A percentile compares a stretch with the other conserved stretches of the same genome.
Evolutionary conservation across 2,329 filamentous ascomycete genomes (phyloP).

Genomic region (Calonectria hongkongensis): DNA sequence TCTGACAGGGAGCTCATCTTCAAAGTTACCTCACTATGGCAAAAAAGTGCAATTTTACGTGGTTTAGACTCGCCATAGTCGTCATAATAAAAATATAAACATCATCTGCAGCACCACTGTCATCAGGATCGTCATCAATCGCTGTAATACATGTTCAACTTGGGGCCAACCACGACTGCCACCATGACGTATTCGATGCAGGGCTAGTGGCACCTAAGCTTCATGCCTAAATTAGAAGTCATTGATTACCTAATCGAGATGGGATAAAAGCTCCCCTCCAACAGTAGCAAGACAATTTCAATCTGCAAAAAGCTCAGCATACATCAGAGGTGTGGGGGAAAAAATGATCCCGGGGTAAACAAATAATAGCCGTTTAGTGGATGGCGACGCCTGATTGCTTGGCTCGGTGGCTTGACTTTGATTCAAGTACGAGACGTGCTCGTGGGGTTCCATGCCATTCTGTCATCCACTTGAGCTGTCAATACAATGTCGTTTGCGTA

Average conservation of each 20-base stretch:
- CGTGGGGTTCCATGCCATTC: not conserved
- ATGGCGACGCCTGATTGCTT: not conserved
- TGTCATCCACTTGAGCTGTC: not conserved
- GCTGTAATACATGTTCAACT: constrained; percentile 46
- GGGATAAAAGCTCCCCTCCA: not conserved
- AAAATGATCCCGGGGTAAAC: not conserved
- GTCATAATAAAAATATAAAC: constrained; percentile 24
- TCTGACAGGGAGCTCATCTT: not conserved
- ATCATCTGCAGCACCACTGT: constrained; percentile 13
- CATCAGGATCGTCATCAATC: constrained; percentile 48
- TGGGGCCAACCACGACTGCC: constrained; percentile 41
- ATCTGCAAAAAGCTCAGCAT: no score
- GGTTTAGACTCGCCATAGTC: constrained; percentile 8
- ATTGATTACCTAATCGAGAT: constrained; percentile 37
- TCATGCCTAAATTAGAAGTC: constrained; percentile 45
- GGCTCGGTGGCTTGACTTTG: not conserved
- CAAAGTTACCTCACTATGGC: not conserved
- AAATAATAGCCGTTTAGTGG: not conserved
- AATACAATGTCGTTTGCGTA: not conserved
- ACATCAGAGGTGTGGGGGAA: not conserved
- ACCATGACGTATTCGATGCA: constrained; percentile 52
- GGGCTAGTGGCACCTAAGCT: constrained; percentile 47
- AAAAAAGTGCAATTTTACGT: not conserved
- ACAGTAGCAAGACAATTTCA: not conserved
- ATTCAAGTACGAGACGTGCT: not conserved